Evolutionary conservation across 2,329 filamentous ascomycete genomes (phyloP).

Genomic region (Colletotrichum chrysophilum): DNA sequence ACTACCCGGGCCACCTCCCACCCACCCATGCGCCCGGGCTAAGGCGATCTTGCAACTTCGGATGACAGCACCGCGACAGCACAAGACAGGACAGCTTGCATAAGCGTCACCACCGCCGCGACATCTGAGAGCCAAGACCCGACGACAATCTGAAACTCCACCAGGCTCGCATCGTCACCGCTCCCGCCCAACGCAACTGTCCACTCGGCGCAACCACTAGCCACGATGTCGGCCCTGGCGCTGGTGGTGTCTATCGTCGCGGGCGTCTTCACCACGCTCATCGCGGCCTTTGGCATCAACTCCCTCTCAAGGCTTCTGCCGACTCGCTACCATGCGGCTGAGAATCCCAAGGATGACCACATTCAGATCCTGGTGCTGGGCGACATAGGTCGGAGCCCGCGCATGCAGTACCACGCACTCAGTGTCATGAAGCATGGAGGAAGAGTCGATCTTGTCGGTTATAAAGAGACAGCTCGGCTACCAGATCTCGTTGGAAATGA

Average conservation of each 20-base stretch:
- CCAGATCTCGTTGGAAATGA: constrained; percentile 75
- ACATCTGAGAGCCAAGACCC: neutral
- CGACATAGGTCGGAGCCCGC: constrained; percentile 92
- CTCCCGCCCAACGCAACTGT: neutral
- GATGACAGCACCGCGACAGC: constrained; percentile 11
- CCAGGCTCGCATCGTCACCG: neutral
- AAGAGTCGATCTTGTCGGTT: constrained; percentile 85
- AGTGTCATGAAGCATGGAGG: constrained; percentile 86
- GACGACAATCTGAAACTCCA: constrained; percentile 1
- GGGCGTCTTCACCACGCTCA: constrained; percentile 11
- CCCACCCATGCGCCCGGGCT: neutral
- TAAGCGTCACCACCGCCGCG: neutral
- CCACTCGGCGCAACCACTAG: neutral
- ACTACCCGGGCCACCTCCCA: neutral
- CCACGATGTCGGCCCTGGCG: constrained; percentile 5
- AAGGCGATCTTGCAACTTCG: constrained; percentile 12
- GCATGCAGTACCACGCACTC: constrained; percentile 98
- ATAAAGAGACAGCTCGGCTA: constrained; percentile 84
- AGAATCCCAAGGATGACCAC: constrained; percentile 42
- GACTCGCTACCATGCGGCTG: constrained; percentile 38
- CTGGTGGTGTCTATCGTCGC: constrained; percentile 12
- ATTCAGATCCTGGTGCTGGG: constrained; percentile 90
- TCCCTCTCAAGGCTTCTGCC: constrained; percentile 33
- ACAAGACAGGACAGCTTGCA: constrained; percentile 12
- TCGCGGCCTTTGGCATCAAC: constrained; percentile 11